Evolutionary conservation across 179 eudicot genomes (phyloP).

Genomic region (Drosera spatulata): DNA sequence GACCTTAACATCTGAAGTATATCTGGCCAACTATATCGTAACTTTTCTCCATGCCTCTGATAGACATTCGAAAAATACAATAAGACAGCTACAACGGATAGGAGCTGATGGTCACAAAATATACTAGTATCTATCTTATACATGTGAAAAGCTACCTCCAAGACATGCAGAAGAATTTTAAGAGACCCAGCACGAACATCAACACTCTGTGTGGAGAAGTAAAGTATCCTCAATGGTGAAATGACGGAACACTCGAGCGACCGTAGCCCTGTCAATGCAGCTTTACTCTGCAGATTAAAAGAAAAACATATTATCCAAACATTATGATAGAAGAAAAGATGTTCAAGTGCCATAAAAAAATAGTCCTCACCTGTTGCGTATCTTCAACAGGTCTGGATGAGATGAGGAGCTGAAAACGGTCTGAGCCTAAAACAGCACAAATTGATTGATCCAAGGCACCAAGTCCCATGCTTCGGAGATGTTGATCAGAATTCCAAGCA

Average conservation of each 20-base stretch:
- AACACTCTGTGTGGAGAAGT: conserved; percentile 52
- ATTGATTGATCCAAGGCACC: conserved; percentile 90
- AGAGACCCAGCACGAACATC: conserved; percentile 87
- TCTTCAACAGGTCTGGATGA: conserved; percentile 25
- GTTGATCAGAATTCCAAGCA: conserved; percentile 64
- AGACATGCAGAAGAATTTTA: conserved; percentile 87
- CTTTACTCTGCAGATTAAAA: conserved; percentile 23
- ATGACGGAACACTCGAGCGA: conserved; percentile 81
- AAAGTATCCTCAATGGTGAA: conserved; percentile 72
- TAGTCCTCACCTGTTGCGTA: conserved; percentile 31
- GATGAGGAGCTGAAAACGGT: conserved; percentile 52
- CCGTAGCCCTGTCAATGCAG: conserved; percentile 30
- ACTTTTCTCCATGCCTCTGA: conserved; percentile 92
- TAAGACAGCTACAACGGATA: conserved; percentile 2
- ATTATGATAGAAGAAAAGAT: not conserved
- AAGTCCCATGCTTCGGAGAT: conserved; percentile 67
- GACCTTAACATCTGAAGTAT: conserved; percentile 94
- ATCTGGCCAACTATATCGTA: conserved; percentile 81
- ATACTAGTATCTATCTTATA: conserved; percentile 5
- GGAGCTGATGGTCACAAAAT: not conserved
- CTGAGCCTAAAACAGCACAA: conserved; percentile 87
- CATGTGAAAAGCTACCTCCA: conserved; percentile 49
- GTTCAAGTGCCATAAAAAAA: not conserved
- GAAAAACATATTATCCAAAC: conserved; percentile 3
- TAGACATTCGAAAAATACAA: conserved; percentile 8